Conservation (phyloP, 78 protist genomes). For the Dictyostelium brefeldianum region DNA sequence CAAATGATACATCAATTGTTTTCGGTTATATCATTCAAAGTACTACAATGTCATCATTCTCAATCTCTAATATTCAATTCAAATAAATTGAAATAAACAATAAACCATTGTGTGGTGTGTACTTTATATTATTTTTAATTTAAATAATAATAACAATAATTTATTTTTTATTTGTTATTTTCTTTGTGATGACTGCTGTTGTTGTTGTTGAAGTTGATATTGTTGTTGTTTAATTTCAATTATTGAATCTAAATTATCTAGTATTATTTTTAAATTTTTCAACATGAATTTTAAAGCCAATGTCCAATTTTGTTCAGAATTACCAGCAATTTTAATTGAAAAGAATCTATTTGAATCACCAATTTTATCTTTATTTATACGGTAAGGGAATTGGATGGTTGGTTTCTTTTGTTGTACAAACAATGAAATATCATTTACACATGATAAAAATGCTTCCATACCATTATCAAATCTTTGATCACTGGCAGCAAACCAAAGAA, state of each 20-base stretch:
- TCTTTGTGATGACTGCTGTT: not conserved
- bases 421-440: conserved; percentile 49
- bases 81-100: not conserved
- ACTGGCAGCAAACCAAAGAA: conserved; percentile 51
- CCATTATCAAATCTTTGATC: conserved; percentile 73
- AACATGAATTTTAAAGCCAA: conserved; percentile 62
- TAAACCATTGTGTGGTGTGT: too few relatives aligned
- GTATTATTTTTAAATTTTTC: not conserved
- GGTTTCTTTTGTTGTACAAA: not conserved
- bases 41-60: not conserved
- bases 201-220: not conserved
- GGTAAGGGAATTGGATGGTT: not conserved
- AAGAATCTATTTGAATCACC: conserved; percentile 53
- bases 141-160: too few relatives aligned
- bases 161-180: too few relatives aligned
- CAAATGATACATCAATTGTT: not conserved
- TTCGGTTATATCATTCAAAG: not conserved
- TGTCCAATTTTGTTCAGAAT: conserved; percentile 70
- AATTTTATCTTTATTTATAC: conserved; percentile 59
- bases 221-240: not conserved
- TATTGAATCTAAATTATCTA: conserved; percentile 23
- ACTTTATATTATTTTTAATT: too few relatives aligned
- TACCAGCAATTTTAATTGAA: conserved; percentile 54
- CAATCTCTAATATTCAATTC: not conserved
- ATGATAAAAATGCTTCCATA: conserved; percentile 62